Conservation (phyloP, 108 stramenopile species). For the Seminavis robusta region DNA sequence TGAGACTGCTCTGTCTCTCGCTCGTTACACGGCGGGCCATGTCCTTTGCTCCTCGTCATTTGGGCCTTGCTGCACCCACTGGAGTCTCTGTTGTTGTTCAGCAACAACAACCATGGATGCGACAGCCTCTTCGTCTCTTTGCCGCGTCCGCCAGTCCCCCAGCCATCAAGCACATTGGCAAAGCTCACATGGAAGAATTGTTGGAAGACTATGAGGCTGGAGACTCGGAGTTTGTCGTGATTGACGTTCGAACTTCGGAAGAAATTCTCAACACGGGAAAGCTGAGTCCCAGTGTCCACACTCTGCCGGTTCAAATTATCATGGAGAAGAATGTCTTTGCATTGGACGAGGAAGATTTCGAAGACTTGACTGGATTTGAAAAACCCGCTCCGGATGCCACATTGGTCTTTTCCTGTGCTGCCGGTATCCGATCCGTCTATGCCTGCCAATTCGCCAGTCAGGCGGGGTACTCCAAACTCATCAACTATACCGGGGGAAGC, state of each 20-base stretch:
- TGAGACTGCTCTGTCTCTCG: no score
- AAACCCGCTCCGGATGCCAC: slow-evolving; percentile 70
- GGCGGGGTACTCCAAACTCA: slow-evolving; percentile 63
- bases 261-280: slow-evolving; percentile 68
- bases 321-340: slow-evolving; percentile 40
- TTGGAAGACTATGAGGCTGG: slow-evolving; percentile 57
- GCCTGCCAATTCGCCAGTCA: slow-evolving; percentile 59
- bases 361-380: slow-evolving; percentile 60
- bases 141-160: background rate
- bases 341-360: slow-evolving; percentile 78
- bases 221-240: slow-evolving; percentile 61
- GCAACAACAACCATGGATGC: no score
- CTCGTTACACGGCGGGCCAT: no score
- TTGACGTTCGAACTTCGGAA: slow-evolving; percentile 58
- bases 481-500: slow-evolving; percentile 71
- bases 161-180: slow-evolving; percentile 22
- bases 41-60: no score
- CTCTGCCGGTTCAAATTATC: slow-evolving; percentile 59
- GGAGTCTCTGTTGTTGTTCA: no score
- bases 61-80: no score
- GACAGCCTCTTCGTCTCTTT: background rate
- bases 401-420: slow-evolving; percentile 70
- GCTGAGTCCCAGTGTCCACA: slow-evolving; percentile 46
- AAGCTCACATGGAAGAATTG: slow-evolving; percentile 59
- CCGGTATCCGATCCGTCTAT: slow-evolving; percentile 57